Evolutionary conservation across 805 yeast species (phyloP), one percentile per base, ranked within the genome.

Genomic region (Komagataella phaffii): DNA sequence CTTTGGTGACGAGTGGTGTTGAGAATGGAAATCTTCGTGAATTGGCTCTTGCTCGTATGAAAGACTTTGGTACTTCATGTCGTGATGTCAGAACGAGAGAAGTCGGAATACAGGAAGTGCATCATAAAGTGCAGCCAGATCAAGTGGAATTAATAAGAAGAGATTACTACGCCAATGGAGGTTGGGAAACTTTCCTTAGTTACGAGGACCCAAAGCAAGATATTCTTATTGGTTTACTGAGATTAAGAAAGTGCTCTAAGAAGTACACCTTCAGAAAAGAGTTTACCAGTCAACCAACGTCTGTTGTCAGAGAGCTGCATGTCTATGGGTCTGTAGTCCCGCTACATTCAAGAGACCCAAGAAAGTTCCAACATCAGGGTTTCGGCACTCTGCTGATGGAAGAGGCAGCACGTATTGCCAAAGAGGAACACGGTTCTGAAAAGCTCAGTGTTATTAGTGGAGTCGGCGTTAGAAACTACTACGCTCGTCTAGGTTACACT

Each of bases 271-370:
- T 81, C 70, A 74, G 99, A 60, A 88, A 88, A 59, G 99, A 93
- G 63, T 81, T 93, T 61, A 81, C 80, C 0, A 66, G 72, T 7
- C 95, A 89, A 67, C 91, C 82, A 54, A 87, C 97, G 0, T 88
- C 96, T 2, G 81, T 93, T 51, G 97, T 93, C n/a, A 80, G 99
- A 67, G 99, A 93, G 66, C 73, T 93, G 57, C 99, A 93, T 61
- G 99, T 93, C 30, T 93, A 93, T 62, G 99, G 99, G 12, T 86
- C 96, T 3, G 99, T 90, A 17, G 99, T 93, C 18, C 98, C 99
- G 3, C 69, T 93, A 53, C 99, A 93, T 65, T 85, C 95, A 3
- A 77, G 98, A 58, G 99, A 93, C 68, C 99, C 99, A 48, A 78
- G 96, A 62, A 93, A 93, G 67, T 93, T 93, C 73, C 99, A 93